These are phyloP conservation scores for Leccinum cinnamomeum DNA, from an alignment of 1,284 basidiomycete genomes.

Conservation along the genomic window DNA sequence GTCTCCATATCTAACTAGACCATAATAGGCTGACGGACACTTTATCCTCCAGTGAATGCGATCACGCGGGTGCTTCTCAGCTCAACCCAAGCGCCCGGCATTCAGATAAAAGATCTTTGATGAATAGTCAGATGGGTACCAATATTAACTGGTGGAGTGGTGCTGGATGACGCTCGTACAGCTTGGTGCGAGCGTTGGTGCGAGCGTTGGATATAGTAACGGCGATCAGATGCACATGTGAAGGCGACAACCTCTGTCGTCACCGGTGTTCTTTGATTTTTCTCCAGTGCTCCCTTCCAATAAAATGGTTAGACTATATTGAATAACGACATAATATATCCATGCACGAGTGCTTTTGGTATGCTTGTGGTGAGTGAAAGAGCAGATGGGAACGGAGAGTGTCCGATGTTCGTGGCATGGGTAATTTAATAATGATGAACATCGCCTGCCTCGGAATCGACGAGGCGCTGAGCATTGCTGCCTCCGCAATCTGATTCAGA, in stretches of 20 bases:
- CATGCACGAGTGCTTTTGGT: neutral
- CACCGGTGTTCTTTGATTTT: slow-evolving; percentile 5
- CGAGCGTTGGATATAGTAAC: slow-evolving; percentile 21
- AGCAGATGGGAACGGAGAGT: neutral
- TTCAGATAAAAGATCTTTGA: slow-evolving; percentile 53
- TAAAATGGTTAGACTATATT: slow-evolving; percentile 1
- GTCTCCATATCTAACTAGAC: slow-evolving; percentile 3
- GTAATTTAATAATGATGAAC: slow-evolving; percentile 10
- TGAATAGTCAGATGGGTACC: slow-evolving; percentile 1
- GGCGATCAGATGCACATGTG: slow-evolving; percentile 25
- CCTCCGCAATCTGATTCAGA: slow-evolving; percentile 1
- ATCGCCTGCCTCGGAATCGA: slow-evolving; percentile 10
- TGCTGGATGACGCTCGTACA: slow-evolving; percentile 21
- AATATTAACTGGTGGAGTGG: neutral
- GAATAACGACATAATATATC: slow-evolving; percentile 7
- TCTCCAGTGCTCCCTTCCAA: neutral
- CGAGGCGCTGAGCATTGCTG: slow-evolving; percentile 6
- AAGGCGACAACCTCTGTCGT: slow-evolving; percentile 4
- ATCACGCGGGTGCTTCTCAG: slow-evolving; percentile 80
- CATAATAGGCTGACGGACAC: slow-evolving; percentile 18
- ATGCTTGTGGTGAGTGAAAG: neutral
- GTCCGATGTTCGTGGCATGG: neutral
- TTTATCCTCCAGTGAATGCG: slow-evolving; percentile 51
- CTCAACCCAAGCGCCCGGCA: slow-evolving; percentile 84
- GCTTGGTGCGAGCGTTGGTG: slow-evolving; percentile 17